These are phyloP conservation scores for Crotalaria pallida DNA, from an alignment of 306 rosid species.

Conservation along the genomic window DNA sequence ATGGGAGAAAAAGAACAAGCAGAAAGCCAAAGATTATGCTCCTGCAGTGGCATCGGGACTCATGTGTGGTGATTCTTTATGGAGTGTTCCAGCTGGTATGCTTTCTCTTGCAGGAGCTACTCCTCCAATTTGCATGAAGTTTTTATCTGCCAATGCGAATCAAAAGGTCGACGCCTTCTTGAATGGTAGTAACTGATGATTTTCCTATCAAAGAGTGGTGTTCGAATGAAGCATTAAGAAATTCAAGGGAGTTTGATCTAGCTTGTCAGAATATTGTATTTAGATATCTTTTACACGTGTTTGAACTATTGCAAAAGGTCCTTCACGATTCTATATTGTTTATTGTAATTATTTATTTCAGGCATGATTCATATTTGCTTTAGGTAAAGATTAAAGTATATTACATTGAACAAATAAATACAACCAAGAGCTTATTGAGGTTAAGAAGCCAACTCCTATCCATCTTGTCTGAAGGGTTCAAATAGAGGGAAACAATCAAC, in stretches of 20 bases:
- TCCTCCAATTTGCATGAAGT: conserved; percentile 77
- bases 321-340: too few relatives aligned
- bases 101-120: conserved; percentile 41
- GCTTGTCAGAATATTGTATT: background rate
- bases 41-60: conserved; percentile 70
- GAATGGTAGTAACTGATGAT: background rate
- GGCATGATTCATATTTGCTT: too few relatives aligned
- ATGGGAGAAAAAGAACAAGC: conserved; percentile 43
- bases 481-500: too few relatives aligned
- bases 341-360: too few relatives aligned
- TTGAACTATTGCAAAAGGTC: background rate
- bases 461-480: too few relatives aligned
- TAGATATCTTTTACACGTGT: background rate
- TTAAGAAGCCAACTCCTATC: too few relatives aligned
- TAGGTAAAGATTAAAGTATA: too few relatives aligned
- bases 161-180: conserved; percentile 34
- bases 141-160: conserved; percentile 39
- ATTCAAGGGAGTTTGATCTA: background rate
- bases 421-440: too few relatives aligned
- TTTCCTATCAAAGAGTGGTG: background rate
- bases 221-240: background rate
- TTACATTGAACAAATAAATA: too few relatives aligned
- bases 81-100: conserved; percentile 67
- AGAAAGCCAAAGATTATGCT: conserved; percentile 37
- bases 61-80: conserved; percentile 69